Conservation (phyloP, 176 grass and related monocot species). For the Musa acuminata region DNA sequence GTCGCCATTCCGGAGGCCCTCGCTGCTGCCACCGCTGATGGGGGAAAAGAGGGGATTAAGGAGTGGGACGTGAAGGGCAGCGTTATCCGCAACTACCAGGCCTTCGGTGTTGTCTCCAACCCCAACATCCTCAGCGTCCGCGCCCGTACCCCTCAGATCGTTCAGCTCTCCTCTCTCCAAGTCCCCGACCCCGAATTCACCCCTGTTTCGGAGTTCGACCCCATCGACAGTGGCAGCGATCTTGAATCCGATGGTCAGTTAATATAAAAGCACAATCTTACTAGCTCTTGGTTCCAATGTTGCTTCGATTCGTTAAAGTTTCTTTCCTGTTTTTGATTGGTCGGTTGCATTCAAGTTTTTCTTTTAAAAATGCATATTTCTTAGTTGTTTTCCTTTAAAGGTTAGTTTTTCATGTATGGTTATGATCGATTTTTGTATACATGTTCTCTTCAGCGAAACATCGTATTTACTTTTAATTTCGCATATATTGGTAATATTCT, state of each 20-base stretch:
- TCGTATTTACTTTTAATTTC: too few relatives aligned
- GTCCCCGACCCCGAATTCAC: conserved; percentile 32
- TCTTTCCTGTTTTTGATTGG: neutral
- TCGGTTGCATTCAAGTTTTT: neutral
- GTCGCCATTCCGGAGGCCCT: conserved; percentile 50
- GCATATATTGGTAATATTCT: too few relatives aligned
- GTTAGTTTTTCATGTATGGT: too few relatives aligned
- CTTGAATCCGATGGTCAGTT: conserved; percentile 64
- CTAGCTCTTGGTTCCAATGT: neutral
- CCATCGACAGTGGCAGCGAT: conserved; percentile 56
- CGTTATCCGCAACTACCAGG: conserved; percentile 74
- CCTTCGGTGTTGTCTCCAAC: conserved; percentile 82
- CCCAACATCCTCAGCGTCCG: conserved; percentile 68
- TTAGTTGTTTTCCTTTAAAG: too few relatives aligned
- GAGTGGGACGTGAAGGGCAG: conserved; percentile 71
- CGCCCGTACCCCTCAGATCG: conserved; percentile 42
- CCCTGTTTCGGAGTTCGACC: conserved; percentile 48
- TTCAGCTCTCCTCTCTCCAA: conserved; percentile 52
- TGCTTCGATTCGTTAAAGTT: conserved; percentile 5
- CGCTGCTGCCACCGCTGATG: conserved; percentile 30
- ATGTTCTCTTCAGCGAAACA: too few relatives aligned
- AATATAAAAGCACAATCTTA: neutral
- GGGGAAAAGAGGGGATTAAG: neutral
- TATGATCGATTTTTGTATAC: too few relatives aligned
- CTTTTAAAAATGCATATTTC: neutral